Base-by-base conservation (phyloP, 495 filamentous ascomycete genomes). In the Tricharina praecox region DNA sequence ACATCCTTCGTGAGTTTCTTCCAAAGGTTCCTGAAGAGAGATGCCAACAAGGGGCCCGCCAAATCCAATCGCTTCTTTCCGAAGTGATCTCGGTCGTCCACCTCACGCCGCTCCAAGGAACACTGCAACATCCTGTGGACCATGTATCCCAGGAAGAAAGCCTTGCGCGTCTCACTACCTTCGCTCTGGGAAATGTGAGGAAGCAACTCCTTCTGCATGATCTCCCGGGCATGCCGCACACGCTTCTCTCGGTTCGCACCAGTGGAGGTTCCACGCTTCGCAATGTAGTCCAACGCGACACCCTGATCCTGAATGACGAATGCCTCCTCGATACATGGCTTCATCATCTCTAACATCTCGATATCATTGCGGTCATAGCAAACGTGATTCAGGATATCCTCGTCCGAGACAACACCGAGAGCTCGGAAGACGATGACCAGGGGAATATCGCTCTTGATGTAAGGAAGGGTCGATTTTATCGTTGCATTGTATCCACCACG, bases 91-190 rank as follows among this genome's bases (percentile, higher is more conserved):
- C 90, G 82, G 58, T 99, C 90, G 54, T 99, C 90, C 15, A 82
- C 80, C 57, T 95, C 92, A 36, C 82, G 76, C 46, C 92, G 79
- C 35, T 90, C 90, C 16, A 96, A 70, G 34, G 82, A 81, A 62
- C 85, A 93, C 59, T 93, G 85, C 1, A 99, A 70, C 51, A 99
- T 74, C 58, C 83, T 76, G 64, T 96, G 86, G 35, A 94, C 82
- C 92, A 99, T 96, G 64, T 96, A 99, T 23, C 92, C 90, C 28
- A 99, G 68, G 75, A 96, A 99, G 70, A 94, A 96, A 3, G 90
- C 90, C 63, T 99, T 99, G 23, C 84, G 69, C 1, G 88, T 95
- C 59, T 96, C 90, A 56, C 85, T 93, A n/a, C 90, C 90, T 63
- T 94, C 85, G 44, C 73, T 77, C 59, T 96, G 92, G 1, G 88